Evolutionary conservation across 2,329 filamentous ascomycete genomes (phyloP).

Genomic region (Arthrobotrys megalospora): DNA sequence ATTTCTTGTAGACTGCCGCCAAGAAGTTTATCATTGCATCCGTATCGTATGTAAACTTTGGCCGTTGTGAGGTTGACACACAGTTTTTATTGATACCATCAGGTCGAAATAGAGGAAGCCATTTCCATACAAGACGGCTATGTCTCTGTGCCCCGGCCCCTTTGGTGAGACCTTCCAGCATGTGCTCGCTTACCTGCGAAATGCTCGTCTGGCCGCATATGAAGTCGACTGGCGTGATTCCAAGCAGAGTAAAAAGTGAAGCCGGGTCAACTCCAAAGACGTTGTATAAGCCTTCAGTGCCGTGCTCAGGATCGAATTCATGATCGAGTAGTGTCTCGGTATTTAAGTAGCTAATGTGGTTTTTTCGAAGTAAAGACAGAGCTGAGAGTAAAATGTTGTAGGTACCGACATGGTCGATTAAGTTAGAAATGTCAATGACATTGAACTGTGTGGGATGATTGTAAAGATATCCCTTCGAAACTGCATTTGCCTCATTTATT

Average conservation of each 20-base stretch:
- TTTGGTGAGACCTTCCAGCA: slow-evolving; percentile 14
- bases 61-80: neutral
- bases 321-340: slow-evolving; percentile 70
- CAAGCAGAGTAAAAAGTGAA: slow-evolving; percentile 71
- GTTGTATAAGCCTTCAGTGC: slow-evolving; percentile 65
- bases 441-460: slow-evolving; percentile 70
- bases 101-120: neutral
- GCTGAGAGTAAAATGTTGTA: slow-evolving; percentile 71
- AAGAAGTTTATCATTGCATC: slow-evolving; percentile 12
- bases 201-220: slow-evolving; percentile 51
- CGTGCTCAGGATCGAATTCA: slow-evolving; percentile 63
- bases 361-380: slow-evolving; percentile 69
- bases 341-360: slow-evolving; percentile 70
- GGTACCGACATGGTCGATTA: slow-evolving; percentile 69
- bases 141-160: slow-evolving; percentile 1
- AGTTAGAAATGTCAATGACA: slow-evolving; percentile 73
- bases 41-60: slow-evolving; percentile 15
- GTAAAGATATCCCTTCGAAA: slow-evolving; percentile 62
- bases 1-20: slow-evolving; percentile 16
- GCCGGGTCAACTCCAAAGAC: slow-evolving; percentile 70
- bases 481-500: slow-evolving; percentile 2
- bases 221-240: slow-evolving; percentile 69
- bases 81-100: neutral
- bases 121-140: slow-evolving; percentile 45
- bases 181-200: slow-evolving; percentile 64